Base-by-base conservation (phyloP, 192 early-diverging fungal genomes). In the Thoreauomyces humboldtii region DNA sequence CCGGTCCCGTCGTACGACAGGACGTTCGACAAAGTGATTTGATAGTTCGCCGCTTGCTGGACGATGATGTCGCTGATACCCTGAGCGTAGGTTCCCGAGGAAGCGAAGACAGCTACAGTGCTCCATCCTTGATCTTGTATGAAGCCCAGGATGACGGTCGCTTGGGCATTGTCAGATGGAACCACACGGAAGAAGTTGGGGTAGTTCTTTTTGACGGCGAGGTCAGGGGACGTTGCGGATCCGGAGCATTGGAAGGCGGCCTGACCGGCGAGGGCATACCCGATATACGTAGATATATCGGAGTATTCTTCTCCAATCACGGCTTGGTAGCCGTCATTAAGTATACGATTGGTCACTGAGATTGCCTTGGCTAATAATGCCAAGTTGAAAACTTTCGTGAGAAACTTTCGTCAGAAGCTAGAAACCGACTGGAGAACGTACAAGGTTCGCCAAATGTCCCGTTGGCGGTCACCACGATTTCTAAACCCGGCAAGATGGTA, bases 121-220 rank as follows among this genome's bases (percentile, higher is more conserved):
- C 24, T 46, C 74, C 74, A 77, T n/a, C 66, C 63, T 45, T 42
- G 48, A 5, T 32, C 7, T 12, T 52, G 24, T 9, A 73, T 14
- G 24, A 69, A 66, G 12, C 48, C 33, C 5, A 72, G 21, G 17
- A 78, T 75, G 6, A 70, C 71, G 12, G 34, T 7, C 6, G 59
- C 69, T 34, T 75, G 72, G 1, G 48, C 41, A 22, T 69, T 65
- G 61, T 78, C 76, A 42, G 35, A 34, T 0, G 73, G 58, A 14
- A 69, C 43, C 0, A 65, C 55, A n/a, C 76, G 69, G 45, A 75
- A 78, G 43, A 78, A 78, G 61, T 73, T 71, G 19, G 73, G 65
- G 51, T 56, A 78, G 27, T 42, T 22, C 7, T 12, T n/a, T 44
- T 75, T 74, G 46, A 57, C 22, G 22, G 53, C 41, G 1, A 78